These are phyloP conservation scores for Knufia petricola DNA, from an alignment of 2,329 filamentous ascomycete species.

Conservation along the genomic window DNA sequence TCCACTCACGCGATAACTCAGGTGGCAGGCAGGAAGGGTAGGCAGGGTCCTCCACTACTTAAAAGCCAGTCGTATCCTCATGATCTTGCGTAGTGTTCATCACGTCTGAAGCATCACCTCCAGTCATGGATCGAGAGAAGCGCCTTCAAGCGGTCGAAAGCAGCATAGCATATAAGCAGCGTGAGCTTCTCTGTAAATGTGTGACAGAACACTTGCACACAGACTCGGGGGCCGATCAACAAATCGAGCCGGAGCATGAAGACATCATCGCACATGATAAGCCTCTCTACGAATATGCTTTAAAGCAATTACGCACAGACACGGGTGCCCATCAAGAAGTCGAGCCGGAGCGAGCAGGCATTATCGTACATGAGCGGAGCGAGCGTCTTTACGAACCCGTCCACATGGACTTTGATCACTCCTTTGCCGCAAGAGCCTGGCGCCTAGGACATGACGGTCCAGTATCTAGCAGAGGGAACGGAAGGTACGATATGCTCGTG, in stretches of 20 bases:
- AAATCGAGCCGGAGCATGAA: slow-evolving; percentile 3
- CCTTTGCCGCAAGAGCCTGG: slow-evolving; percentile 3
- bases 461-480: slow-evolving; percentile 3
- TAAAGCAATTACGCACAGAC: slow-evolving; percentile 4
- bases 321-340: slow-evolving; percentile 2
- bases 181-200: slow-evolving; percentile 4
- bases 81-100: slow-evolving; percentile 4
- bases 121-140: slow-evolving; percentile 2
- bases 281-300: slow-evolving; percentile 3
- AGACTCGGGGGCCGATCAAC: slow-evolving; percentile 1
- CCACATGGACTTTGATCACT: slow-evolving; percentile 3
- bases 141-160: slow-evolving; percentile 3
- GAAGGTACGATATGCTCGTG: slow-evolving; percentile 3
- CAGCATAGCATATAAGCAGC: slow-evolving; percentile 3
- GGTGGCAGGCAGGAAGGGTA: slow-evolving; percentile 2
- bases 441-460: slow-evolving; percentile 1
- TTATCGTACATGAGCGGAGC: slow-evolving; percentile 3
- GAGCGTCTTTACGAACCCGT: slow-evolving; percentile 3
- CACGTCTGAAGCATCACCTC: slow-evolving; percentile 1
- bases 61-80: slow-evolving; percentile 2
- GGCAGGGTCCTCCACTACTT: slow-evolving; percentile 3
- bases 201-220: slow-evolving; percentile 3
- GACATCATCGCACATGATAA: slow-evolving; percentile 4
- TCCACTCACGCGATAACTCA: slow-evolving; percentile 1
- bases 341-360: slow-evolving; percentile 1